Evolutionary conservation across 176 grass and related monocot species (phyloP).

Genomic region (Oryza brachyantha): DNA sequence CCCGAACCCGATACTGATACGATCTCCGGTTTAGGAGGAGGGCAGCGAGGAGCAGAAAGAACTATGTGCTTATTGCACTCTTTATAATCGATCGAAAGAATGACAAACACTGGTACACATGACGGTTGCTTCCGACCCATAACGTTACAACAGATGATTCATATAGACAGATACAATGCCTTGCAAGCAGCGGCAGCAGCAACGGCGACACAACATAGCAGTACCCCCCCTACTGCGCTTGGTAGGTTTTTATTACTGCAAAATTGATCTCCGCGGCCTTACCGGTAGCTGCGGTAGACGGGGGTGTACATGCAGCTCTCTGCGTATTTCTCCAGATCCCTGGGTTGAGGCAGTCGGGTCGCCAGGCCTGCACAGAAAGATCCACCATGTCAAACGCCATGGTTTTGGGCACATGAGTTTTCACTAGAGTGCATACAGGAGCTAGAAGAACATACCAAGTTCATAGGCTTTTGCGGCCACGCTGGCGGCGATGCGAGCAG

Average conservation of each 20-base stretch:
- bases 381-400: neutral
- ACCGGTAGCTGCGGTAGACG: slow-evolving; percentile 76
- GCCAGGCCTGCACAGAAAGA: slow-evolving; percentile 62
- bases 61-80: neutral
- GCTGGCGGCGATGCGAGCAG: slow-evolving; percentile 74
- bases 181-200: neutral
- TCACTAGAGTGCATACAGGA: neutral
- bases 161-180: slow-evolving; percentile 16
- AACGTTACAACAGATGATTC: slow-evolving; percentile 27
- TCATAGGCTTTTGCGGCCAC: slow-evolving; percentile 94
- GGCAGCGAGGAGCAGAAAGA: no score
- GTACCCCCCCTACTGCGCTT: slow-evolving; percentile 18
- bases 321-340: slow-evolving; percentile 70
- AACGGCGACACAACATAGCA: slow-evolving; percentile 6
- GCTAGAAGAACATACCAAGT: slow-evolving; percentile 54
- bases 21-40: no score
- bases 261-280: slow-evolving; percentile 46
- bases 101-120: slow-evolving; percentile 14
- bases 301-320: slow-evolving; percentile 97
- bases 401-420: neutral
- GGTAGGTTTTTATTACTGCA: slow-evolving; percentile 42
- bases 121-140: slow-evolving; percentile 1
- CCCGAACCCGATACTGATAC: no score
- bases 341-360: slow-evolving; percentile 66
- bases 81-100: neutral